Base-by-base conservation (phyloP, 345 rosid genomes). In the Salix purpurea region DNA sequence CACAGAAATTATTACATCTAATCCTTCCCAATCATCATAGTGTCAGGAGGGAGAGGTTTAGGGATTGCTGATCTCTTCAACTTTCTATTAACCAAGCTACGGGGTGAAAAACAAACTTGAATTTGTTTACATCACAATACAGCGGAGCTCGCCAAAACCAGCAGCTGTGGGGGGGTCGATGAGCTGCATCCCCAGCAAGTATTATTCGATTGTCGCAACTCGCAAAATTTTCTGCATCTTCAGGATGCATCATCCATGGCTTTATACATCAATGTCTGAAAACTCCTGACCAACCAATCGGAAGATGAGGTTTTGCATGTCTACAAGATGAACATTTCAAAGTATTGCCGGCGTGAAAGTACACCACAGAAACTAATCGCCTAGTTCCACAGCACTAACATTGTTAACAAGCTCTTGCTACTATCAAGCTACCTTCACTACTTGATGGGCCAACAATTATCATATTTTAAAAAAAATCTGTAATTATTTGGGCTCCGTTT, bases 211-310 rank as follows among this genome's bases (percentile, higher is more conserved):
- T 87, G 79, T 90, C 87, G 79, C 78, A 85, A 83, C 83, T 79
- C 65, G 80, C 79, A 81, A 85, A 92, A 76, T 84, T 96, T 78
- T 93, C 94, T 50, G 94, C 96, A 71, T 93, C 98, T 90, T 96
- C 98, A 81, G 99, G 98, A 89, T 93, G 91, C 99, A 96, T 96
- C 82, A 89, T 87, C 99, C 99, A 96, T 74, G 97, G 98, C 89
- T 93, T 96, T 82, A 92, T 76, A 96, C 92, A 79, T 86, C 71
- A 79, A 91, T 69, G 84, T 92, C 98, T 79, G 86, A 79, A 82
- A 96, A 94, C 90, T 92, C 97, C 83, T 71, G 87, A 79, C 98
- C 97, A 76, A 88, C 92, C 91, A 96, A 83, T 76, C 87, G 86
- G 88, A 84, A 83, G 77, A 93, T 92, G 83, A 93, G 75, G 84